A percentile compares a stretch with the other conserved stretches of the same genome.
These are phyloP conservation scores for Botrytis sinoallii DNA, from an alignment of 2,329 filamentous ascomycete species.

Conservation along the genomic window DNA sequence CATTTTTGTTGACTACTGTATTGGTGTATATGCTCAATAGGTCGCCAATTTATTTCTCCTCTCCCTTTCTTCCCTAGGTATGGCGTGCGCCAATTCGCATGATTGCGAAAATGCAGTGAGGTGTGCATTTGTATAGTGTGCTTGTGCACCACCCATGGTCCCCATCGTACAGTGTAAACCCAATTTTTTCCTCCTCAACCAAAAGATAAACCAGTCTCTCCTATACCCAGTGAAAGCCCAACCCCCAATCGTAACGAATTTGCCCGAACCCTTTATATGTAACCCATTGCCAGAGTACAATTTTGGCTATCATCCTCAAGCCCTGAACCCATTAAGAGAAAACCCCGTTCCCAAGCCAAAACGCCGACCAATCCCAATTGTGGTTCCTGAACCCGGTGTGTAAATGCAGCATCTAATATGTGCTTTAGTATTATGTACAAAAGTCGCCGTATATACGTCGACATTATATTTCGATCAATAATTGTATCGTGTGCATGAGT, in stretches of 20 bases:
- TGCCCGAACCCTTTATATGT: slow-evolving; percentile 13
- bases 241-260: neutral
- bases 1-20: neutral
- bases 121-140: neutral
- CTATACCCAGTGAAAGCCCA: slow-evolving; percentile 7
- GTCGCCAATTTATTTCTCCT: neutral
- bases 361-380: slow-evolving; percentile 15
- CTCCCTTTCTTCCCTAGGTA: neutral
- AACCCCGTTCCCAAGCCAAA: neutral
- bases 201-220: neutral
- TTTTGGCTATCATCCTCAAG: neutral
- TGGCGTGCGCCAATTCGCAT: neutral
- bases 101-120: neutral
- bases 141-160: neutral
- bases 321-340: neutral
- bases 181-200: slow-evolving; percentile 6
- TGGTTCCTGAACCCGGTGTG: slow-evolving; percentile 7
- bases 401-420: slow-evolving; percentile 19
- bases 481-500: slow-evolving; percentile 9
- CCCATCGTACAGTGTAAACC: slow-evolving; percentile 7
- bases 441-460: slow-evolving; percentile 24
- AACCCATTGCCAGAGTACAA: slow-evolving; percentile 13
- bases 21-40: neutral
- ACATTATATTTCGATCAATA: slow-evolving; percentile 26
- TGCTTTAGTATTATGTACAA: slow-evolving; percentile 24